These are phyloP conservation scores for Populus euphratica DNA, from an alignment of 345 rosid species.

Conservation along the genomic window DNA sequence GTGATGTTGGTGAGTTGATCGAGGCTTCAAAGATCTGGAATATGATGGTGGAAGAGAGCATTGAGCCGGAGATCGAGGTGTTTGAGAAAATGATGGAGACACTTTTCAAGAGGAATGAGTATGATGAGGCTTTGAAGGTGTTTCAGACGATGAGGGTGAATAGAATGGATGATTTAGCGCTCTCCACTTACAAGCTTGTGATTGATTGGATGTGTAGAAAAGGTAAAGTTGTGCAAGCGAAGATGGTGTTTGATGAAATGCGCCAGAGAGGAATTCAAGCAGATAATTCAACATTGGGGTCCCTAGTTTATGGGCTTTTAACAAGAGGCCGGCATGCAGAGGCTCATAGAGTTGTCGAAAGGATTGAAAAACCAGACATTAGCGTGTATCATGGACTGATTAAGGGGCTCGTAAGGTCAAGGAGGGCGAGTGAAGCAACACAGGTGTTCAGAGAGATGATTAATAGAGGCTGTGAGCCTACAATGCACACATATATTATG, in stretches of 20 bases:
- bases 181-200: slow-evolving; percentile 63
- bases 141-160: slow-evolving; percentile 52
- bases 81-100: slow-evolving; percentile 66
- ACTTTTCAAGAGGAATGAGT: slow-evolving; percentile 51
- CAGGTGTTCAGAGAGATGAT: slow-evolving; percentile 79
- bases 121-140: slow-evolving; percentile 60
- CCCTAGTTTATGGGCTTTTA: slow-evolving; percentile 53
- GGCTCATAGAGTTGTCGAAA: slow-evolving; percentile 42
- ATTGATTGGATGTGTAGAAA: slow-evolving; percentile 72
- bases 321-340: slow-evolving; percentile 51
- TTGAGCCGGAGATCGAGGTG: slow-evolving; percentile 47
- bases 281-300: slow-evolving; percentile 45
- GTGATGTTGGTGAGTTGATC: slow-evolving; percentile 60
- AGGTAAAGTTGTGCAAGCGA: slow-evolving; percentile 46
- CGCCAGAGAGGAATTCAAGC: slow-evolving; percentile 47
- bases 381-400: slow-evolving; percentile 63
- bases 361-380: slow-evolving; percentile 54
- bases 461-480: slow-evolving; percentile 72
- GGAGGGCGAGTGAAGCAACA: slow-evolving; percentile 61
- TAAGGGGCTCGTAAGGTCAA: slow-evolving; percentile 64
- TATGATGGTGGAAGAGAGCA: slow-evolving; percentile 67
- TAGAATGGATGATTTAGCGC: slow-evolving; percentile 49
- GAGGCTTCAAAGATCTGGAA: slow-evolving; percentile 83
- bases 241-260: slow-evolving; percentile 63
- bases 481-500: slow-evolving; percentile 86